Conservation (phyloP, 371 early-diverging fungal species). For the Phascolomyces articulosus region DNA sequence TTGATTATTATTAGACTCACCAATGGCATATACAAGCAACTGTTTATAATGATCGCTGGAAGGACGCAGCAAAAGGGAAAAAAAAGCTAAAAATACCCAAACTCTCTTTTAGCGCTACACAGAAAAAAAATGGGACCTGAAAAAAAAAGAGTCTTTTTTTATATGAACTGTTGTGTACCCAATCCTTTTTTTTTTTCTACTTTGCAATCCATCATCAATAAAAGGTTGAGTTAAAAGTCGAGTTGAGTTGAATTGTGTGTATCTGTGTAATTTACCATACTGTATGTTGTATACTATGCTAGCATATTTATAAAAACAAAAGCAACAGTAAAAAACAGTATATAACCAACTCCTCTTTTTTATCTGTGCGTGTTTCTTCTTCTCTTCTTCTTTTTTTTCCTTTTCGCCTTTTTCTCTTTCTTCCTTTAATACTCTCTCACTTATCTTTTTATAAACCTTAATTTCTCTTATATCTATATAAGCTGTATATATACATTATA, state of each 20-base stretch:
- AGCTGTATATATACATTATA: too few relatives aligned
- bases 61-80: background rate
- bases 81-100: constrained; percentile 10
- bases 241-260: too few relatives aligned
- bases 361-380: constrained; percentile 3
- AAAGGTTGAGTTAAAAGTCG: too few relatives aligned
- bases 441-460: too few relatives aligned
- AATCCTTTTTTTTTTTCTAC: constrained; percentile 6
- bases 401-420: constrained; percentile 2
- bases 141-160: background rate
- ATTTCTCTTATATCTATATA: too few relatives aligned
- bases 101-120: background rate
- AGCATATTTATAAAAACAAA: too few relatives aligned
- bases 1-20: constrained; percentile 3
- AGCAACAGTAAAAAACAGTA: too few relatives aligned
- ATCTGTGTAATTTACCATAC: background rate
- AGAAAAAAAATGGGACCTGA: constrained; percentile 4
- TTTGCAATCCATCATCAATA: too few relatives aligned
- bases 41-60: constrained; percentile 7
- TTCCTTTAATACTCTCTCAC: background rate
- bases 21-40: constrained; percentile 7
- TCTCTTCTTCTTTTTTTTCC: constrained; percentile 5
- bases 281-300: too few relatives aligned
- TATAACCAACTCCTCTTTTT: background rate
- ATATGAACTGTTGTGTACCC: background rate